phyloP scores from a whole-genome alignment of 345 rosid species.

The Eucalyptus cloeziana region DNA sequence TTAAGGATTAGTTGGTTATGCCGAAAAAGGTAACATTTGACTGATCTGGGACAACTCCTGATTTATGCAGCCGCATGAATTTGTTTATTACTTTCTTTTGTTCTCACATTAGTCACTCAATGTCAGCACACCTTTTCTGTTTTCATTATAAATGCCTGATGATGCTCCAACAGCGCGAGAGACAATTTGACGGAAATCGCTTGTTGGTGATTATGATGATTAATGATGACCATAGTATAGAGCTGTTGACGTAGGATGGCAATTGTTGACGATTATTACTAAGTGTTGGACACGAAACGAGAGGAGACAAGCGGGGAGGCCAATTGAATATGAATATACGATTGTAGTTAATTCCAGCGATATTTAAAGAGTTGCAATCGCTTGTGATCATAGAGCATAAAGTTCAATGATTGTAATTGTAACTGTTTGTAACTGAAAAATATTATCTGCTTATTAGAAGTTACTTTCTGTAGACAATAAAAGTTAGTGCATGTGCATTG shows the following conservation, averaged over 20 bases:
- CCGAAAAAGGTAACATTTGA: not conserved
- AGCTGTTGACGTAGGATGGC: not conserved
- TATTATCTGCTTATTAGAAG: not conserved
- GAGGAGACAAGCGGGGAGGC: not conserved
- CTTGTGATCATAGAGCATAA: not conserved
- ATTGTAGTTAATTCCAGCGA: not conserved
- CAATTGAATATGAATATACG: not conserved
- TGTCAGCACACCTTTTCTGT: not conserved
- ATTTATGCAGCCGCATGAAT: no score
- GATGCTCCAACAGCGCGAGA: not conserved
- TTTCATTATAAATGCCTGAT: not conserved
- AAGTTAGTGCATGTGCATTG: not conserved
- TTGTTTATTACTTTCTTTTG: not conserved
- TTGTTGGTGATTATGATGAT: not conserved
- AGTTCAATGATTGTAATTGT: not conserved
- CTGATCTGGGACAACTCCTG: not conserved
- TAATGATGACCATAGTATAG: not conserved
- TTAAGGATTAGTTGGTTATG: not conserved
- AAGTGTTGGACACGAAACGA: not conserved
- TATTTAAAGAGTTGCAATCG: not conserved
- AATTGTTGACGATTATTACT: not conserved
- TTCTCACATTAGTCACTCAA: not conserved
- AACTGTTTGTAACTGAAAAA: not conserved
- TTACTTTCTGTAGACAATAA: not conserved
- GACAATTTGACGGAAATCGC: not conserved